Evolutionary conservation across 192 early-diverging fungal species (phyloP).

Genomic region (Geranomyces michiganensis): DNA sequence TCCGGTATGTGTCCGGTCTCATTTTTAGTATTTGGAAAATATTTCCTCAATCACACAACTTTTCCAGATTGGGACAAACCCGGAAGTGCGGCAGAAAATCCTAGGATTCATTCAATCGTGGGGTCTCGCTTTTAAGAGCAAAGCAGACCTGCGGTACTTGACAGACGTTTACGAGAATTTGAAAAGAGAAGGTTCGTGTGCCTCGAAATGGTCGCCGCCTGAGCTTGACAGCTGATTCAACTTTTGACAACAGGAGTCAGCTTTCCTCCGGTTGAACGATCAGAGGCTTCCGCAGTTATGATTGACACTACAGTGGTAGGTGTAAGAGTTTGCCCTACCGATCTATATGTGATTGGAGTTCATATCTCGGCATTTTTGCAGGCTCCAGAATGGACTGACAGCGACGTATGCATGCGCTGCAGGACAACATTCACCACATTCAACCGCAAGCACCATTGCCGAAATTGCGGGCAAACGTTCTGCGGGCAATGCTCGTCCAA

Average conservation of each 20-base stretch:
- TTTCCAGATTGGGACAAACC: slow-evolving; percentile 50
- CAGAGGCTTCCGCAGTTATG: slow-evolving; percentile 62
- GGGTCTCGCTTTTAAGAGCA: slow-evolving; percentile 79
- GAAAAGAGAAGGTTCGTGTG: slow-evolving; percentile 67
- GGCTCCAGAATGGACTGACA: slow-evolving; percentile 97
- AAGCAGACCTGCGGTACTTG: slow-evolving; percentile 78
- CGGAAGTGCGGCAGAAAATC: slow-evolving; percentile 76
- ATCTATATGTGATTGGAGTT: too few relatives aligned
- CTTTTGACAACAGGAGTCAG: slow-evolving; percentile 49
- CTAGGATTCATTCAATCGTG: slow-evolving; percentile 86
- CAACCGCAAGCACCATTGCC: slow-evolving; percentile 98
- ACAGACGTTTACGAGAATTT: slow-evolving; percentile 78
- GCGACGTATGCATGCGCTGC: slow-evolving; percentile 92
- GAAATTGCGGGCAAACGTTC: slow-evolving; percentile 93
- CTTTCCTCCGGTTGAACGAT: slow-evolving; percentile 73
- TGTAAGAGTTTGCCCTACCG: too few relatives aligned
- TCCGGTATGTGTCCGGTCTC: slow-evolving; percentile 48
- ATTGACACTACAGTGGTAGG: slow-evolving; percentile 85
- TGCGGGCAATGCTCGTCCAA: slow-evolving; percentile 94
- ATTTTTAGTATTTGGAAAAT: neutral
- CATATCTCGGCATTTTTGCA: slow-evolving; percentile 31
- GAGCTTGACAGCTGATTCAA: slow-evolving; percentile 1
- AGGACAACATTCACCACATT: slow-evolving; percentile 89
- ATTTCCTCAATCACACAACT: neutral
- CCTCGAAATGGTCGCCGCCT: slow-evolving; percentile 8